Evolutionary conservation across 305 asterid species (phyloP).

Genomic region (Solanum aculeatissimum): DNA sequence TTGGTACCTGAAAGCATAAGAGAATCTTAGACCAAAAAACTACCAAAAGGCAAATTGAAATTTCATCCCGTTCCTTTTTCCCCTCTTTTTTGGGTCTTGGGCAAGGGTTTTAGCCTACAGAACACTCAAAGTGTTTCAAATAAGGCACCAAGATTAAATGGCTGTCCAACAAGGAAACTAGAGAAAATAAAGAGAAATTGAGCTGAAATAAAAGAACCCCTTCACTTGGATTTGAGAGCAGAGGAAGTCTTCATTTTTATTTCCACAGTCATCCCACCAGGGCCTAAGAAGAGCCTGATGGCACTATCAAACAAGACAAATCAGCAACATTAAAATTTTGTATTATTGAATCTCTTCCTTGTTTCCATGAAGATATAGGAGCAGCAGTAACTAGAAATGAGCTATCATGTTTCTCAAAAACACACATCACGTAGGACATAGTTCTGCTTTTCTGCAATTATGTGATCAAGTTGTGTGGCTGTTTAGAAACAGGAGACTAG

Average conservation of each 20-base stretch:
- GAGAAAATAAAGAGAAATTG: neutral
- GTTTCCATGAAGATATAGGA: neutral
- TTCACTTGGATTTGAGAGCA: neutral
- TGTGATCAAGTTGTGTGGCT: neutral
- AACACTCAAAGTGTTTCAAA: neutral
- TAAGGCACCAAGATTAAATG: neutral
- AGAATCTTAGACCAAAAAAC: neutral
- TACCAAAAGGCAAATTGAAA: neutral
- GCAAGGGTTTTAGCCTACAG: neutral
- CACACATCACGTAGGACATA: neutral
- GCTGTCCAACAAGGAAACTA: neutral
- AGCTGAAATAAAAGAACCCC: neutral
- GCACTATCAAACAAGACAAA: neutral
- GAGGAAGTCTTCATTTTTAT: neutral
- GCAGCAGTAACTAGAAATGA: neutral
- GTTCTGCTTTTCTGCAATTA: neutral
- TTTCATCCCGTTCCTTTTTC: neutral
- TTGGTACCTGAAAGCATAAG: conserved; percentile 65
- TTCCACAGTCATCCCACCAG: neutral
- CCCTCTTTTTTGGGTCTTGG: neutral
- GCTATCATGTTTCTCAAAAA: neutral
- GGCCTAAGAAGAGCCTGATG: neutral
- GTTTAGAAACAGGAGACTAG: neutral
- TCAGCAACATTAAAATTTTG: neutral
- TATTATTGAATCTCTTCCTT: neutral